A percentile compares a stretch with the other conserved stretches of the same genome.
Conservation (phyloP, 495 filamentous ascomycete genomes). For the Tuber umbilicatum region DNA sequence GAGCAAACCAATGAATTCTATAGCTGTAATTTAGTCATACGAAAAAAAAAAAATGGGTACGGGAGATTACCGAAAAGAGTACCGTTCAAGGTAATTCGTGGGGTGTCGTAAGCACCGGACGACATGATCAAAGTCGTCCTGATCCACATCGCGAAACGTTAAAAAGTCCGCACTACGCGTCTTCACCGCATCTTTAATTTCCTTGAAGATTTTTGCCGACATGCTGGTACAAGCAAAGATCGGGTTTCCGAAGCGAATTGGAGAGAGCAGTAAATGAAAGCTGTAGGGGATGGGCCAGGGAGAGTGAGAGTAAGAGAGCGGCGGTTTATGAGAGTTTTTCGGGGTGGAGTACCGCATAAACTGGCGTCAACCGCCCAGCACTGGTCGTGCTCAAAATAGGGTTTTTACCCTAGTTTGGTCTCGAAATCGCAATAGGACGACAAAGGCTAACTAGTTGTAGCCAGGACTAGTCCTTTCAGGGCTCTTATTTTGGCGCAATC, state of each 20-base stretch:
- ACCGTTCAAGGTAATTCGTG: background rate
- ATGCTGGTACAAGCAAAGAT: background rate
- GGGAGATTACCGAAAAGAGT: background rate
- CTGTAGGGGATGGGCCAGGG: too few relatives aligned
- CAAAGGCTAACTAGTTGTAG: too few relatives aligned
- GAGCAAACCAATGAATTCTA: background rate
- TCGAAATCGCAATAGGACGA: too few relatives aligned
- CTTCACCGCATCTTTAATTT: background rate
- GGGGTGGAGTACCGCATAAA: background rate
- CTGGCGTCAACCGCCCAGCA: too few relatives aligned
- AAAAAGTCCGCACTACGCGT: background rate
- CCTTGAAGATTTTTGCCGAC: background rate
- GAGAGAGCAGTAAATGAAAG: too few relatives aligned
- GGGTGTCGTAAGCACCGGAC: background rate
- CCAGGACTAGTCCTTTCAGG: too few relatives aligned
- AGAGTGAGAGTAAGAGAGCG: background rate
- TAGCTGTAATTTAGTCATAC: background rate
- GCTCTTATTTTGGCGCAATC: too few relatives aligned
- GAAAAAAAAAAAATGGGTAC: background rate
- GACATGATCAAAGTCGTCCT: too few relatives aligned
- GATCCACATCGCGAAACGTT: too few relatives aligned
- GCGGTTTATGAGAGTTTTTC: background rate
- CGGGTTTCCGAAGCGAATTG: too few relatives aligned
- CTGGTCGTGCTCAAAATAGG: too few relatives aligned
- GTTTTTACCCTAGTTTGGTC: too few relatives aligned